These are phyloP conservation scores for Cichorium intybus DNA, from an alignment of 140 eudicot genomes.

Conservation along the genomic window DNA sequence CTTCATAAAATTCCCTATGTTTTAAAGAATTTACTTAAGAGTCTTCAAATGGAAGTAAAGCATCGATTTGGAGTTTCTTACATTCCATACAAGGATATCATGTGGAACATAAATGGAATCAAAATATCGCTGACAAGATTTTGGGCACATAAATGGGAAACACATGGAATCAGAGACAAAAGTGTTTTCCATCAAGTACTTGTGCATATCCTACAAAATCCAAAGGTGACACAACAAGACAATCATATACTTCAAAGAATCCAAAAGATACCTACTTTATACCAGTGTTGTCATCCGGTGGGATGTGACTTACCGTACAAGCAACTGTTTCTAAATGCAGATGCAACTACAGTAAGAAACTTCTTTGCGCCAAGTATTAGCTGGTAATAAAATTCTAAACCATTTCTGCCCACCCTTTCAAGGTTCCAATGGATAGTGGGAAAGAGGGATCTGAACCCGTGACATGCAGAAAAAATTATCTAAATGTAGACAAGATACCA, in stretches of 20 bases:
- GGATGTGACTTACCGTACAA: constrained; percentile 1
- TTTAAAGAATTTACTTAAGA: too few relatives aligned
- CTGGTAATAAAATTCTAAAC: neutral
- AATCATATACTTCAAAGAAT: constrained; percentile 19
- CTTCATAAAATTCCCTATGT: neutral
- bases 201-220: constrained; percentile 27
- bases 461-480: neutral
- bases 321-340: constrained; percentile 12
- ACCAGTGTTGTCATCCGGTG: constrained; percentile 19
- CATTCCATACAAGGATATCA: too few relatives aligned
- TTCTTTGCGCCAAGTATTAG: neutral
- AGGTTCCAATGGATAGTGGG: neutral
- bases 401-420: neutral
- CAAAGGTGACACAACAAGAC: constrained; percentile 20
- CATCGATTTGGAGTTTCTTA: neutral
- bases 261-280: constrained; percentile 15
- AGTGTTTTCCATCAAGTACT: constrained; percentile 10
- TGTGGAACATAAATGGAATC: constrained; percentile 20
- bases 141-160: constrained; percentile 24
- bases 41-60: neutral
- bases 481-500: neutral
- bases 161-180: constrained; percentile 20
- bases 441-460: neutral
- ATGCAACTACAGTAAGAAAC: neutral
- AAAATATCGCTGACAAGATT: constrained; percentile 18